Base-by-base conservation (phyloP, 306 rosid genomes). In the Casuarina equisetifolia region DNA sequence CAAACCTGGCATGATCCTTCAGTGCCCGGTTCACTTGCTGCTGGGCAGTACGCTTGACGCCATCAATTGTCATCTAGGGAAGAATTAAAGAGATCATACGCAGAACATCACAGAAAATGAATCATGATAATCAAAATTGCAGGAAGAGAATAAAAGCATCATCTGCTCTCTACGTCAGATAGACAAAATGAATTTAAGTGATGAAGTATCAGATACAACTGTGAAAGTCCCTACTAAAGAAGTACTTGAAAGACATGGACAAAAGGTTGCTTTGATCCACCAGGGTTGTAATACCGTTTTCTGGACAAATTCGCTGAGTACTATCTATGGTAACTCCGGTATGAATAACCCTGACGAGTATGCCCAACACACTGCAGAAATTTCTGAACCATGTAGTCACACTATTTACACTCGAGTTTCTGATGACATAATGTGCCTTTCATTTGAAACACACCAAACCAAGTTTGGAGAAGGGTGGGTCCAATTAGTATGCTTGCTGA, bases 41-140 rank as follows among this genome's bases (percentile, higher is more conserved):
- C 82, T 95, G 99, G 66, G 97, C 99, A 87, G 90, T 89, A 74
- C 97, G 99, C 90, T 87, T 95, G 79, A 95, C 92, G 83, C 85
- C 99, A 84, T 91, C 93, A 74, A 95, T 88, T 63, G 91, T 95
- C 91, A 78, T 85, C 98, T 95, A 81, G 69, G 77, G 88, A 68
- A 88, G 71, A 86, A 77, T 52, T 68, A 84, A 73, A 69, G 40
- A 62, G 66, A 82, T 74, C 48, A 74, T 82, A 11, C 81, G 69
- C 51, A 80, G 40, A 17, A 74, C 69, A 69, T 20, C 43, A 19
- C 36, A 59, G 51, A 59, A 25, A 40, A 73, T 42, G 63, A 67
- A 71, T 9, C 78, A 58, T 71, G 69, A 40, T 62, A 52, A 72
- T 45, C 72, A 36, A 20, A 61, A 49, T 70, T 58, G 70, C 72